Evolutionary conservation across 2,329 filamentous ascomycete species (phyloP).

Genomic region (Ustulina deusta): DNA sequence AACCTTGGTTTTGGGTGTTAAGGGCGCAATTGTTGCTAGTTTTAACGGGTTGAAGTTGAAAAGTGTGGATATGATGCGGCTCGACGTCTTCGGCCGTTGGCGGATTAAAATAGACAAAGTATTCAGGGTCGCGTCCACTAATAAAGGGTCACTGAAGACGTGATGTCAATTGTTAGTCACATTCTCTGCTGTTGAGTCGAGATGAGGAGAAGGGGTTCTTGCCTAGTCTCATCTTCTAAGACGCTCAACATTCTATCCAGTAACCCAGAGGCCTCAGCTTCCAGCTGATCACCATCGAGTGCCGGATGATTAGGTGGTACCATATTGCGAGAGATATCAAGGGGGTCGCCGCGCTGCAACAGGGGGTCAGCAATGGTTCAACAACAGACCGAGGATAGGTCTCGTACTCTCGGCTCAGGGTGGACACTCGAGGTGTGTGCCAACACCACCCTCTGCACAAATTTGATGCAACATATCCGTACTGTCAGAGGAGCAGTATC

Average conservation of each 20-base stretch:
- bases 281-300: slow-evolving; percentile 82
- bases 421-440: slow-evolving; percentile 89
- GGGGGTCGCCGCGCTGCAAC: slow-evolving; percentile 59
- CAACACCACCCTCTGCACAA: slow-evolving; percentile 91
- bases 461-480: slow-evolving; percentile 96
- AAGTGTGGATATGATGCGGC: slow-evolving; percentile 85
- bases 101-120: slow-evolving; percentile 85
- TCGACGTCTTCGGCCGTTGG: slow-evolving; percentile 81
- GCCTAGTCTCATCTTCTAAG: slow-evolving; percentile 89
- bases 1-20: slow-evolving; percentile 83
- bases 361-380: slow-evolving; percentile 42
- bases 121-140: slow-evolving; percentile 93
- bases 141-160: slow-evolving; percentile 77
- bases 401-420: slow-evolving; percentile 81
- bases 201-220: slow-evolving; percentile 40
- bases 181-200: not conserved
- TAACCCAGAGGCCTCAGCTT: slow-evolving; percentile 92
- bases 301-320: slow-evolving; percentile 86
- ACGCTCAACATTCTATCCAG: slow-evolving; percentile 88
- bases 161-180: slow-evolving; percentile 21
- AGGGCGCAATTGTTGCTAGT: slow-evolving; percentile 74
- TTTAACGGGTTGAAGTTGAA: slow-evolving; percentile 93
- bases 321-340: slow-evolving; percentile 87
- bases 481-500: slow-evolving; percentile 81
- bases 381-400: not conserved